Evolutionary conservation across 2,329 filamentous ascomycete species (phyloP).

Genomic region (Botrytis paeoniae): DNA sequence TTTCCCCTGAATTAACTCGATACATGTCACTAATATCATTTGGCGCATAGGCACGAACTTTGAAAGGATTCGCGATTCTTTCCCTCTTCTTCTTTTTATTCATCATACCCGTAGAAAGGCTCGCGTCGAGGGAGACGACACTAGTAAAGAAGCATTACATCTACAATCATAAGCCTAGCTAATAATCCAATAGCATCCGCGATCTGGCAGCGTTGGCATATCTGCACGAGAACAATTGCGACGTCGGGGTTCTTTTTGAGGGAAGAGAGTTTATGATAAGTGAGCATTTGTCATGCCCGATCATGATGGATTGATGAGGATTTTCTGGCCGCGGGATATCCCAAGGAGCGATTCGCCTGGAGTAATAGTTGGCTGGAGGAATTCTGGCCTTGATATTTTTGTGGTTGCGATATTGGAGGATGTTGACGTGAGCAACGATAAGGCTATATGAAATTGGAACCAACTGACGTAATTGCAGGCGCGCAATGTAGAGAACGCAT

Average conservation of each 20-base stretch:
- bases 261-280: neutral
- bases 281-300: conserved; percentile 57
- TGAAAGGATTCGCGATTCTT: conserved; percentile 79
- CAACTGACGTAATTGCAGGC: conserved; percentile 34
- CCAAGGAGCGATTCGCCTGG: conserved; percentile 69
- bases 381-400: conserved; percentile 85
- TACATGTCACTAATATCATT: conserved; percentile 21
- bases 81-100: conserved; percentile 82
- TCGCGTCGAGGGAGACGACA: conserved; percentile 76
- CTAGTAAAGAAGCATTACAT: conserved; percentile 57
- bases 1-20: neutral
- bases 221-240: conserved; percentile 94
- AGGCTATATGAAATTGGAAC: conserved; percentile 15
- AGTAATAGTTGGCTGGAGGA: conserved; percentile 92
- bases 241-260: conserved; percentile 88
- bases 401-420: conserved; percentile 87
- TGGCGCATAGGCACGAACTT: conserved; percentile 65
- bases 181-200: conserved; percentile 65
- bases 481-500: conserved; percentile 80
- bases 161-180: conserved; percentile 23
- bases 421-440: conserved; percentile 66
- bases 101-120: conserved; percentile 76
- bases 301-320: conserved; percentile 88
- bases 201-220: conserved; percentile 72
- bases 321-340: conserved; percentile 96